phyloP scores from a whole-genome alignment of 2,329 filamentous ascomycete species.

The Trichoderma koningiopsis region DNA sequence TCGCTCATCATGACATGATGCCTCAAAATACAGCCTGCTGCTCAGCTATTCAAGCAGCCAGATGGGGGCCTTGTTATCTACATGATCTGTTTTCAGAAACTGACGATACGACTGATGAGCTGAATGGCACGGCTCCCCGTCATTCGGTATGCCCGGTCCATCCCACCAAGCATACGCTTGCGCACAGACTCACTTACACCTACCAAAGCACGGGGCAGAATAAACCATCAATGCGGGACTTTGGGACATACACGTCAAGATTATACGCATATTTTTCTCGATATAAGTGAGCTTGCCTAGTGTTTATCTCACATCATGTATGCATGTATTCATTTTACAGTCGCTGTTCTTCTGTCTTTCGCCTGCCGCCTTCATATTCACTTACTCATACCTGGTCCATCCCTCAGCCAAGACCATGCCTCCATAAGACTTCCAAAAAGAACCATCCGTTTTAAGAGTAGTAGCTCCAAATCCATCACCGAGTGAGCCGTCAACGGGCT shows the following conservation, averaged over 20 bases:
- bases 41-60: not conserved
- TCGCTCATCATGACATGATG: not conserved
- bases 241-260: rapidly evolving
- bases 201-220: not conserved
- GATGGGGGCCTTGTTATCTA: too few relatives aligned
- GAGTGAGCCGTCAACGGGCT: not conserved
- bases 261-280: not conserved
- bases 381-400: not conserved
- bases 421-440: not conserved
- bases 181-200: not conserved
- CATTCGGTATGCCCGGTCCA: slow-evolving; percentile 1
- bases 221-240: not conserved
- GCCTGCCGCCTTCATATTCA: not conserved
- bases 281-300: rapidly evolving
- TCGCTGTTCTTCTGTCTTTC: not conserved
- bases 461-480: not conserved
- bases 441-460: not conserved
- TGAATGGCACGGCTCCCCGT: not conserved
- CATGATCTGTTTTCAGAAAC: not conserved
- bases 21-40: not conserved
- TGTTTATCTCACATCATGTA: not conserved
- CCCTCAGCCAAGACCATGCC: not conserved
- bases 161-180: not conserved
- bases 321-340: not conserved
- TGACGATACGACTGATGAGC: not conserved